phyloP scores from a whole-genome alignment of 1,284 basidiomycete genomes.

The Leccinum laetum region DNA sequence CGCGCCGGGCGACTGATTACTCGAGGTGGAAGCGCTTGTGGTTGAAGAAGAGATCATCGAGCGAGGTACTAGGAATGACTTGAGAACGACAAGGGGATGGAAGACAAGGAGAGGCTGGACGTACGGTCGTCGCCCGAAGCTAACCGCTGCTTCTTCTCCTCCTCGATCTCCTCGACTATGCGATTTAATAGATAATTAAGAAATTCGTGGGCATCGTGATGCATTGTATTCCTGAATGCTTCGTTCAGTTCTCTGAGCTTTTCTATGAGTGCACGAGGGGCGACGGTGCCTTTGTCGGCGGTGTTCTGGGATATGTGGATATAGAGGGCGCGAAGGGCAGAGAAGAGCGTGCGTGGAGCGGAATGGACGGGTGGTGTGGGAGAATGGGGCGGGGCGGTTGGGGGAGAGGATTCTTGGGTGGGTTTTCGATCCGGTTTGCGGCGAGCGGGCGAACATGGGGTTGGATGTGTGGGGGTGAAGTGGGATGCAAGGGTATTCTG shows the following conservation, averaged over 20 bases:
- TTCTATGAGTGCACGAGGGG: conserved; percentile 87
- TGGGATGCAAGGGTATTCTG: conserved; percentile 16
- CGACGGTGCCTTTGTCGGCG: conserved; percentile 79
- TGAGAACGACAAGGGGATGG: conserved; percentile 5
- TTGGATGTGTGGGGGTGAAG: conserved; percentile 12
- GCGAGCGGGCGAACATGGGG: conserved; percentile 37
- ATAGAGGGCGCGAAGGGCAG: conserved; percentile 91
- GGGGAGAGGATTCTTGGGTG: conserved; percentile 26
- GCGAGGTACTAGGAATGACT: conserved; percentile 45
- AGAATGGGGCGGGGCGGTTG: conserved; percentile 23
- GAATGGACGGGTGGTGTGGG: conserved; percentile 48
- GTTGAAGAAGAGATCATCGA: conserved; percentile 57
- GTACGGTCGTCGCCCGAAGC: conserved; percentile 35
- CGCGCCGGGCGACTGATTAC: conserved; percentile 44
- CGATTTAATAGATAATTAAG: conserved; percentile 93
- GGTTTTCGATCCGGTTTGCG: conserved; percentile 53
- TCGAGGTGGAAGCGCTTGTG: conserved; percentile 44
- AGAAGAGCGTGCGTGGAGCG: conserved; percentile 78
- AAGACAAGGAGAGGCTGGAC: conserved; percentile 5
- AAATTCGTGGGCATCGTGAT: conserved; percentile 98
- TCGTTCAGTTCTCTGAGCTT: conserved; percentile 90
- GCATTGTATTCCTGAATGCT: conserved; percentile 83
- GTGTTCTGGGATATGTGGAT: conserved; percentile 76
- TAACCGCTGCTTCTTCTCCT: conserved; percentile 51
- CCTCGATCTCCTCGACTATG: conserved; percentile 91